Percentiles rank a stretch among this genome's conserved stretches.
These are phyloP conservation scores for Clitoria ternatea DNA, from an alignment of 306 rosid species.

Conservation along the genomic window DNA sequence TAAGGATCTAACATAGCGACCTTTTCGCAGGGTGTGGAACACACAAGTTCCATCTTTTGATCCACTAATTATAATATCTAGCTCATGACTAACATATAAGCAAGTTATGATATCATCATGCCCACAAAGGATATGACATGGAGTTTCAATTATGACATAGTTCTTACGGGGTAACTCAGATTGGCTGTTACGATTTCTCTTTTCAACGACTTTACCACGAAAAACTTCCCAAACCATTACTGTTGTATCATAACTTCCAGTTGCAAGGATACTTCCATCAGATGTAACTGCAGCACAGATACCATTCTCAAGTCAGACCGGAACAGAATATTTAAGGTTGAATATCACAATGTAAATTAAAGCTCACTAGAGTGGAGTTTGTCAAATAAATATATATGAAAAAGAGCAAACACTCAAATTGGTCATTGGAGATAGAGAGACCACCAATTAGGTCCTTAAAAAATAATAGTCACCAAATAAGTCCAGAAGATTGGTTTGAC, in stretches of 20 bases:
- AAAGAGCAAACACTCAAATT: too few species aligned
- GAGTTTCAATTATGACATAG: slow-evolving; percentile 77
- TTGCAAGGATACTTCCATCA: slow-evolving; percentile 94
- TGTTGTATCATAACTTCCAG: slow-evolving; percentile 97
- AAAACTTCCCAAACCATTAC: slow-evolving; percentile 96
- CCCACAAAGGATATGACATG: slow-evolving; percentile 90
- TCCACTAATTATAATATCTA: slow-evolving; percentile 94
- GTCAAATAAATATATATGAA: not conserved
- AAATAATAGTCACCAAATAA: too few species aligned
- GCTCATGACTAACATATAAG: slow-evolving; percentile 80
- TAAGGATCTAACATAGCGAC: slow-evolving; percentile 89
- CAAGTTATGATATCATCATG: slow-evolving; percentile 94
- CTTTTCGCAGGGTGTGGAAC: slow-evolving; percentile 88
- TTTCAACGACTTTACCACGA: slow-evolving; percentile 68
- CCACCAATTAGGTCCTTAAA: too few species aligned
- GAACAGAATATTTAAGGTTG: not conserved
- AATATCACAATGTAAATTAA: not conserved
- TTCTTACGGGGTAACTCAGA: slow-evolving; percentile 78
- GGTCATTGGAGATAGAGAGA: too few species aligned
- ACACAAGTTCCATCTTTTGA: slow-evolving; percentile 96
- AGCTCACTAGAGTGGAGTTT: not conserved
- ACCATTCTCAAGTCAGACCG: slow-evolving; percentile 27
- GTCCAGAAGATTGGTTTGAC: too few species aligned
- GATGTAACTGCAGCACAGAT: slow-evolving; percentile 76
- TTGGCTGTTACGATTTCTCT: slow-evolving; percentile 64